Base-by-base conservation (phyloP, 371 early-diverging fungal species). In the Umbelopsis sp. region DNA sequence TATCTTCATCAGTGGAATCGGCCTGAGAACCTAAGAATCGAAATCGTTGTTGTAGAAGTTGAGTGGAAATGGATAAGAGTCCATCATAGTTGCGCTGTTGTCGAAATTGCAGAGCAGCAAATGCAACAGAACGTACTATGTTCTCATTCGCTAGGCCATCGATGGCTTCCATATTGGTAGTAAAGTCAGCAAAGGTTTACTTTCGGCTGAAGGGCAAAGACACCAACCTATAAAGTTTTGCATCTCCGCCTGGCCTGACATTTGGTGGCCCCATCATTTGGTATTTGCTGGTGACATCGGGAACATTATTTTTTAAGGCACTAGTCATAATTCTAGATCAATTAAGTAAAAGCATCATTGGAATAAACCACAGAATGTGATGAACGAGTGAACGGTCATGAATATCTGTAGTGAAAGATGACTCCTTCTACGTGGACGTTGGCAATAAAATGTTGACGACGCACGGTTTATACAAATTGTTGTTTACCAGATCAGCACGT, bases 141-240 rank as follows among this genome's bases (percentile, higher is more conserved):
- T 81, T 80, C 25, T 84, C 81, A 63, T 80, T 81, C n/a, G 80
- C 80, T 51, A 70, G 78, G 53, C 80, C 80, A 68, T 83, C 83
- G 71, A 83, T 84, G 12, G 84, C 84, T 73, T 84, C 81, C 84
- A 84, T 83, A 35, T 38, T 18, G 16, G 37, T 52, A 11, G 9
- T 35, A 14, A 29, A 14, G 18, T 57, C 35, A 35, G 35, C 35
- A 53, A 57, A 29, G 29, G 57, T 8, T 48, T 1, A n/a, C 48
- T 41, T 22, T 41, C 12, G 41, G 48, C 48, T n/a, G 57, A 2
- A 37, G 57, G 12, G 16, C 32, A 18, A 18, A 29, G 35, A 29
- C 57, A 14, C 22, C 35, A 35, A 14, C 14, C 14, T 57, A 11
- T 18, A 22, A 9, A 53, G 14, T 57, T 57, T 35, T 51, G 29